Base-by-base conservation (phyloP, 2,329 filamentous ascomycete species). In the Fusarium oxysporum region DNA sequence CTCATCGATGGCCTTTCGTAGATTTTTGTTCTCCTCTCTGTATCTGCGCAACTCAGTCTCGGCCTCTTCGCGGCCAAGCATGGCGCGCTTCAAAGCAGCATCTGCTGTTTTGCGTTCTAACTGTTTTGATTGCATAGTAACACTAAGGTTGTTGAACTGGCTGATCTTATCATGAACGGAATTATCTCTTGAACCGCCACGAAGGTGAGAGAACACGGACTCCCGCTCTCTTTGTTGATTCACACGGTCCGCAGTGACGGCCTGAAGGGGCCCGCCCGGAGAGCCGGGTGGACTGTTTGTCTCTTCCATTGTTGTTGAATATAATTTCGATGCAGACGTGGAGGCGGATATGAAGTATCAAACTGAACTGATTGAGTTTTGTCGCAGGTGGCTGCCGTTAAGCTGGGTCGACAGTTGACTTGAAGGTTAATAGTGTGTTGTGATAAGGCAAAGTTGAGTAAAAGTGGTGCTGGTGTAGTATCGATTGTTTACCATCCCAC, bases 31-130 rank as follows among this genome's bases (percentile, higher is more conserved):
- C 78, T 94, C 92, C 13, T 93, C 91, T 68, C 87, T 87, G 76
- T 89, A 87, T 45, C 86, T 86, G 70, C 88, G 87, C 83, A 91
- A 86, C 76, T 94, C 91, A n/a, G 83, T 84, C 82, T 94, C 92
- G 17, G 92, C 91, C 82, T 92, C 91, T 78, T 95, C 92, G 47
- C 91, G 87, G 19, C 90, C 91, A 53, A 92, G 79, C 85, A 91
- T 89, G 70, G 90, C 90, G 53, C 90, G 87, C 80, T 90, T 91
- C 21, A 92, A 82, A 35, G 90, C 90, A 37, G 90, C 90, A 74
- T 92, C 90, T 75, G 89, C 90, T 53, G 86, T 89, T 81, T 89
- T 91, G 76, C 90, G 87, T 79, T 92, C 90, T 59, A 91, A 83
- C 53, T 90, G 86, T 76, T 89, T 90, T 38, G 87, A 87, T 80